Percentiles rank a stretch among this genome's conserved stretches.
phyloP scores from a whole-genome alignment of 2,329 filamentous ascomycete species.

The Curvularia sp. region DNA sequence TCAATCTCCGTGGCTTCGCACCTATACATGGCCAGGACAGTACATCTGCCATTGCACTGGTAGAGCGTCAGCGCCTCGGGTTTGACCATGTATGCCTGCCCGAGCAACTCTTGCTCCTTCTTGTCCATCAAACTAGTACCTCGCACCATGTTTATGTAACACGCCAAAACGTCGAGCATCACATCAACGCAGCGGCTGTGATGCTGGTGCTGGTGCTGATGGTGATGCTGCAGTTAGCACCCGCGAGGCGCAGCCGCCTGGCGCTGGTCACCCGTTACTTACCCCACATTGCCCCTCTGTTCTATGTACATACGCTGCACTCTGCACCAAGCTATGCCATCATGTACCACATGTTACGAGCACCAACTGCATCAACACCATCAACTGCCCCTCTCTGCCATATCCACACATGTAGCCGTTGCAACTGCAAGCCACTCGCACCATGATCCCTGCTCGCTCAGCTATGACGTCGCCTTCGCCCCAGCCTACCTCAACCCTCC shows the following conservation, averaged over 20 bases:
- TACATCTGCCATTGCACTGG: not conserved
- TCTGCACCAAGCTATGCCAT: not conserved
- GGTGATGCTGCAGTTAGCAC: not conserved
- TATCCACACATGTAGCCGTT: constrained; percentile 11
- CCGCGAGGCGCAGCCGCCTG: not conserved
- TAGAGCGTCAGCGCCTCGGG: not conserved
- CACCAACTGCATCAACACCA: not conserved
- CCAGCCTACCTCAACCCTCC: constrained; percentile 17
- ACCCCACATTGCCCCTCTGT: constrained; percentile 9
- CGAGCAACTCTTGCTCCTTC: not conserved
- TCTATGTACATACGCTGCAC: not conserved
- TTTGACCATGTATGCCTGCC: not conserved
- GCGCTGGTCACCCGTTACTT: not conserved
- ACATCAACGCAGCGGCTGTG: not conserved
- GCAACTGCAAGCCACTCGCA: constrained; percentile 18
- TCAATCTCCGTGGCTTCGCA: not conserved
- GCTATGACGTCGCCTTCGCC: constrained; percentile 30
- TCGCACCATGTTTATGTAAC: not conserved
- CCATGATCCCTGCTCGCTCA: constrained; percentile 5
- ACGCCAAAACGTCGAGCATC: not conserved
- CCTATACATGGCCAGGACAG: not conserved
- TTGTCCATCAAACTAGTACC: not conserved
- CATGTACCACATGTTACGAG: not conserved
- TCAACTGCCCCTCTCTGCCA: not conserved
- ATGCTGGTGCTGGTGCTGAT: not conserved